Base-by-base conservation (phyloP, 345 rosid species). In the Aurinia saxatilis region DNA sequence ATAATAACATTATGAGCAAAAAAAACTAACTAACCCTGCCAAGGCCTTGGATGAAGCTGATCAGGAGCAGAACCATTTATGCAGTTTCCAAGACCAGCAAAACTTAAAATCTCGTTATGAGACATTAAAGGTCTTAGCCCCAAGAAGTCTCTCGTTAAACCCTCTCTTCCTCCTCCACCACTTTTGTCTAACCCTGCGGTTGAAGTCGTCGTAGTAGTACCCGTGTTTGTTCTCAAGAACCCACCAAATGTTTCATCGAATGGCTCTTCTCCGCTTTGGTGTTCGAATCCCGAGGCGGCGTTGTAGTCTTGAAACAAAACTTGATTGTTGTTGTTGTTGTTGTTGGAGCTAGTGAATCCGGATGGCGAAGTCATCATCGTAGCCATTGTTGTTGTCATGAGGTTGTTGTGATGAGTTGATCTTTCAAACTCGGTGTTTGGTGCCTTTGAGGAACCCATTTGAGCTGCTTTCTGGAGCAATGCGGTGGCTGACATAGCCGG, bases 401-500 rank as follows among this genome's bases (percentile, higher is more conserved):
- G 42, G 61, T 36, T 71, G 36, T 49, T 54, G 5, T 31, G 65
- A 50, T 47, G 73, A 70, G 42, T 58, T 57, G 60, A 53, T 30
- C 58, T 74, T 54, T 63, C 71, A 15, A 41, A 60, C 10, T 33
- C 60, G 27, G 58, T 70, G 40, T 42, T 50, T 68, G 36, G n/a
- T 34, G 73, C 14, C 77, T 78, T 82, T 47, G 82, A 75, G 55
- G 95, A 81, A 29, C 96, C 91, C 93, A 86, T 89, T 73, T 86
- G 93, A 2, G 93, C 83, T 40, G 93, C 96, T 63, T 86, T 89
- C 59, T 89, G 96, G 59, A 89, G 96, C 63, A 89, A 78, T 53
- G 93, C 93, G 57, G 96, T 89, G 17, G 96, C 96, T 70, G 96
- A 84, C 87, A 89, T 84, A 69, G 78, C 84, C 63, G 88, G 83